Conservation (phyloP, 805 yeast species). For the Hanseniaspora guilliermondii region DNA sequence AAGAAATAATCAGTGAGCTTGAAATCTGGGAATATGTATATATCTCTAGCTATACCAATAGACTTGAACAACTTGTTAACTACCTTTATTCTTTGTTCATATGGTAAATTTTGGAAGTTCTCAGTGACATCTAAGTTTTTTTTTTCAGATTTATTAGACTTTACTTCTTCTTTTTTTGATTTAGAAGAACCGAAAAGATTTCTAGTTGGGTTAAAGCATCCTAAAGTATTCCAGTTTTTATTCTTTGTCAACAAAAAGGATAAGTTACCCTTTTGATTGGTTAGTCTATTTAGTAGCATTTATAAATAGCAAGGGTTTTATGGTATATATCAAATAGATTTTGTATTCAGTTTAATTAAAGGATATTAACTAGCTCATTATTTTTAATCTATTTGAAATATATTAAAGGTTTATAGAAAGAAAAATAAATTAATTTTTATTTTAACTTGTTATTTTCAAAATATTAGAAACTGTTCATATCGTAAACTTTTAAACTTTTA, state of each 20-base stretch:
- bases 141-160: not conserved
- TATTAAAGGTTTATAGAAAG: too few relatives aligned
- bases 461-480: too few relatives aligned
- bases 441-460: too few relatives aligned
- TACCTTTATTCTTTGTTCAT: constrained; percentile 8
- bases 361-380: too few relatives aligned
- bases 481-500: too few relatives aligned
- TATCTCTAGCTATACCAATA: constrained; percentile 32
- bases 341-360: too few relatives aligned
- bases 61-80: constrained; percentile 23
- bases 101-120: not conserved
- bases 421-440: too few relatives aligned
- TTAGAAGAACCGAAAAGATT: not conserved
- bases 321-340: too few relatives aligned
- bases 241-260: not conserved
- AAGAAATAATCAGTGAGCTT: constrained; percentile 34
- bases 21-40: constrained; percentile 42
- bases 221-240: not conserved
- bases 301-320: not conserved
- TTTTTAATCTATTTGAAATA: too few relatives aligned
- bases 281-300: not conserved
- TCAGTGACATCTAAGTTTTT: not conserved
- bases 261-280: not conserved
- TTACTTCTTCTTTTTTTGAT: not conserved
- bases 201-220: not conserved